Base-by-base conservation (phyloP, 305 asterid species). In the Ajuga reptans region DNA sequence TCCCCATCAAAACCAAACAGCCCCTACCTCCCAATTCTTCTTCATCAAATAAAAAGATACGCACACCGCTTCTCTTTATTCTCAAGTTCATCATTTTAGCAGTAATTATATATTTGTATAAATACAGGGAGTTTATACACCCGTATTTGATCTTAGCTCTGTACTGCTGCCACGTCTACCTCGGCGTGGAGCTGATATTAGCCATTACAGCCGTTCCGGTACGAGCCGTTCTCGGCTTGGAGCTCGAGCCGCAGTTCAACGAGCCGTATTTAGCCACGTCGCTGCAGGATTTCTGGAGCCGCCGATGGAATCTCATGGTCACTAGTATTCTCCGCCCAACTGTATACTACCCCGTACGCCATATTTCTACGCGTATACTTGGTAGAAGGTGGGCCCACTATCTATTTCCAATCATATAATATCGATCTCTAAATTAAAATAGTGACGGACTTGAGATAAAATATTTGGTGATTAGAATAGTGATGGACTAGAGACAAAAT, bases 241-340 rank as follows among this genome's bases (percentile, higher is more conserved):
- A 86, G 9, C 37, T 86, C 9, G 89, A 80, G 66, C 83, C 83
- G n/a, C 96, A 81, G 57, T 89, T 84, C 77, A 46, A 86, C 67
- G 88, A 85, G 76, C 96, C 93, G 61, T 85, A 85, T 62, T 33
- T 86, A 0, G 72, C 96, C 27, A 82, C 91, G 1, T 89, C 96
- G 14, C 84, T 89, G 4, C 96, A 84, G 4, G 93, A 89, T 11
- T 86, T 83, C 31, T 86, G 96, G 96, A 91, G 93, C 9, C 82
- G 80, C 2, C 66, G 96, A 68, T 89, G 96, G 96, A 87, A 89
- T 51, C 84, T 87, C 17, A 71, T 78, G 81, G 92, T 81, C 14
- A 65, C 83, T 2, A 49, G 81, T 1, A 73, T 84, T 6, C 82
- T 89, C 27, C 91, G 92, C 42, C 82, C 86, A 64, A 68, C 92